These are phyloP conservation scores for Letharia columbiana DNA, from an alignment of 495 filamentous ascomycete species.

Conservation along the genomic window DNA sequence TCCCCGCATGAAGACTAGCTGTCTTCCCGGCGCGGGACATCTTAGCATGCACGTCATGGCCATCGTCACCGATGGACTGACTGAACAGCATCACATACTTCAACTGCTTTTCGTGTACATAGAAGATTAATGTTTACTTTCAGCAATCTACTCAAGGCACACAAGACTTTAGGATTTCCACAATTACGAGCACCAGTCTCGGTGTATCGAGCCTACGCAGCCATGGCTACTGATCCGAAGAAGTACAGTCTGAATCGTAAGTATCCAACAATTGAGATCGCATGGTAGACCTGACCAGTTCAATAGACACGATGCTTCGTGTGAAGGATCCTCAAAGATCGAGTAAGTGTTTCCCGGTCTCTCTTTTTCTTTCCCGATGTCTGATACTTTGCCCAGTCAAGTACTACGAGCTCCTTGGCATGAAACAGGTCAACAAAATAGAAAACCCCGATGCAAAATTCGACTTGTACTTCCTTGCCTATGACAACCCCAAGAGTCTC, in stretches of 20 bases:
- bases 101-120: neutral
- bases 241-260: conserved; percentile 86
- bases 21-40: neutral
- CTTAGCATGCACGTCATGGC: neutral
- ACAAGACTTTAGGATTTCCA: neutral
- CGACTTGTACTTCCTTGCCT: conserved; percentile 78
- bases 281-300: conserved; percentile 12
- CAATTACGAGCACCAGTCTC: neutral
- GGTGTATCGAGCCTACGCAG: conserved; percentile 28
- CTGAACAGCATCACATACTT: neutral
- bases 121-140: conserved; percentile 2
- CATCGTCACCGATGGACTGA: neutral
- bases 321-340: conserved; percentile 90
- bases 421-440: conserved; percentile 72
- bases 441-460: conserved; percentile 74
- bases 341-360: conserved; percentile 32
- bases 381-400: conserved; percentile 47
- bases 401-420: conserved; percentile 90
- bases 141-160: neutral
- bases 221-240: conserved; percentile 66
- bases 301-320: conserved; percentile 60
- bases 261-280: neutral
- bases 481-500: conserved; percentile 54
- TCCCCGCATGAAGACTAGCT: too few species aligned
- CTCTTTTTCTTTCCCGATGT: neutral